Conservation (phyloP, 192 early-diverging fungal genomes). For the Backusella tarrabulga region DNA sequence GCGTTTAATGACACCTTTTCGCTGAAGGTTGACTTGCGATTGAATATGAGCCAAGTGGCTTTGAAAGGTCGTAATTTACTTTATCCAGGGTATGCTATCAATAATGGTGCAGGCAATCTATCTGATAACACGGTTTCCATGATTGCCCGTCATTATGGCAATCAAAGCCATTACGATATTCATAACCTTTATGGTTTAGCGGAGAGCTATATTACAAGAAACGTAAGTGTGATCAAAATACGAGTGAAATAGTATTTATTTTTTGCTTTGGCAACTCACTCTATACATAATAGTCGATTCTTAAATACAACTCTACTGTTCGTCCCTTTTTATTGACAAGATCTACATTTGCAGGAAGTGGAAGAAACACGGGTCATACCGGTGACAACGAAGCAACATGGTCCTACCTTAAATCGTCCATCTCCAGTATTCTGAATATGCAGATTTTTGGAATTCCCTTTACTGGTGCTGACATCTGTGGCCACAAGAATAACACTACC, state of each 20-base stretch:
- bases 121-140: slow-evolving; percentile 45
- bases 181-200: slow-evolving; percentile 35
- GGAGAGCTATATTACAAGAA: slow-evolving; percentile 20
- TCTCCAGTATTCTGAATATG: slow-evolving; percentile 60
- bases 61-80: slow-evolving; percentile 28
- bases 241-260: background rate
- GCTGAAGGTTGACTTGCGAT: slow-evolving; percentile 49
- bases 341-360: slow-evolving; percentile 66
- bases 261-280: background rate
- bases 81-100: slow-evolving; percentile 48
- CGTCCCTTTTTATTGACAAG: slow-evolving; percentile 60
- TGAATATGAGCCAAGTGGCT: slow-evolving; percentile 18
- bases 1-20: background rate
- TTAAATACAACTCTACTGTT: background rate
- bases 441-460: slow-evolving; percentile 70
- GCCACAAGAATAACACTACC: slow-evolving; percentile 24
- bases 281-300: slow-evolving; percentile 8
- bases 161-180: slow-evolving; percentile 25
- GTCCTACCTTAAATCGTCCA: slow-evolving; percentile 56
- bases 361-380: slow-evolving; percentile 31
- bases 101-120: slow-evolving; percentile 46
- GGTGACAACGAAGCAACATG: slow-evolving; percentile 65
- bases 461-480: slow-evolving; percentile 70
- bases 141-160: slow-evolving; percentile 32
- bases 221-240: background rate